Evolutionary conservation across 305 asterid species (phyloP).

Genomic region (Fraxinus sp.): DNA sequence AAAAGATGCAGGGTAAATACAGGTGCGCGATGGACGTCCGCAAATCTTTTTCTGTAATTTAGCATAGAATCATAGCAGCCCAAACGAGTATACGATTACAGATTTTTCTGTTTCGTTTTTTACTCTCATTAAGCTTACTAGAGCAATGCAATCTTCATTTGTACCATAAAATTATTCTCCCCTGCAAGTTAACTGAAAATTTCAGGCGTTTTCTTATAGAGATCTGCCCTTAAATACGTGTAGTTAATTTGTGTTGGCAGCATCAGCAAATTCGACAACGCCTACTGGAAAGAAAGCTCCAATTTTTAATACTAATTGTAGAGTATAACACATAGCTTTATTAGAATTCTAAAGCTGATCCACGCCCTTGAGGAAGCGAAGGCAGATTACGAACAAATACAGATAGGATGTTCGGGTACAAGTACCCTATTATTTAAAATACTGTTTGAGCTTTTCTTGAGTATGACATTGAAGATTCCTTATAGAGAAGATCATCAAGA

Average conservation of each 20-base stretch:
- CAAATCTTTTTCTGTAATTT: neutral
- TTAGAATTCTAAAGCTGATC: neutral
- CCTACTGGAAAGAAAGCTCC: neutral
- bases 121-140: neutral
- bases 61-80: neutral
- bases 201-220: neutral
- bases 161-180: neutral
- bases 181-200: neutral
- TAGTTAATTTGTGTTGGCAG: neutral
- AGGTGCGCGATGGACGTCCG: neutral
- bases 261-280: neutral
- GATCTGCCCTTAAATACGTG: neutral
- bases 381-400: neutral
- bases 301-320: neutral
- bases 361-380: neutral
- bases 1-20: constrained; percentile 20
- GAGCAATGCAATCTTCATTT: neutral
- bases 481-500: neutral
- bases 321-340: neutral
- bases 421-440: neutral
- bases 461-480: neutral
- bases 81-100: neutral
- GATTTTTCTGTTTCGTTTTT: neutral
- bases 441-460: neutral
- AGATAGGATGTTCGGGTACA: neutral